phyloP scores from a whole-genome alignment of 768 basidiomycete species.

The Leccinum rimulosum region DNA sequence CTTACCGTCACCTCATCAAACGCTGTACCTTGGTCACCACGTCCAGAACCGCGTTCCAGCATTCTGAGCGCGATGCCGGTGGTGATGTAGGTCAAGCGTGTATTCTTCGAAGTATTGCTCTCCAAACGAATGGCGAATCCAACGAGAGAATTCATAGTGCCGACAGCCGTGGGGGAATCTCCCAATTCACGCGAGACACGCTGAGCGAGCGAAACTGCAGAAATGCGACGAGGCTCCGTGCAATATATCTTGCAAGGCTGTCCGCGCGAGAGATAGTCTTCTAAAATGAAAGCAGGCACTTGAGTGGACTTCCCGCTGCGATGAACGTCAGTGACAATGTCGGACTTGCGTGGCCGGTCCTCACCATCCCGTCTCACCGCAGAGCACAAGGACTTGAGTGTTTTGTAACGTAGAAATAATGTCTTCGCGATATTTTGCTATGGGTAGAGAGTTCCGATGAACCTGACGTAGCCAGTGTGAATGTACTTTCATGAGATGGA shows the following conservation, averaged over 20 bases:
- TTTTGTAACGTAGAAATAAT: conserved; percentile 69
- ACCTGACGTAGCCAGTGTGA: conserved; percentile 37
- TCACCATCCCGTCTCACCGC: conserved; percentile 76
- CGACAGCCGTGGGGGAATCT: conserved; percentile 75
- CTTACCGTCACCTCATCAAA: conserved; percentile 94
- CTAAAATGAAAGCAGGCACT: conserved; percentile 90
- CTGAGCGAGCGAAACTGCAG: conserved; percentile 93
- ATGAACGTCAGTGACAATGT: conserved; percentile 5
- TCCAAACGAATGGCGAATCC: conserved; percentile 96
- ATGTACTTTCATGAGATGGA: background rate
- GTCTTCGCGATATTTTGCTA: conserved; percentile 73
- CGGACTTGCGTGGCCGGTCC: conserved; percentile 39
- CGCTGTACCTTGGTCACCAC: conserved; percentile 67
- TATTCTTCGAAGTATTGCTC: conserved; percentile 77
- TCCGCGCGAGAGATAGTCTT: conserved; percentile 80
- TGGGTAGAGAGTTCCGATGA: conserved; percentile 79
- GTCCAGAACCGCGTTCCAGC: conserved; percentile 83
- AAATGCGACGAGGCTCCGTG: conserved; percentile 94
- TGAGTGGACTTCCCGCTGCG: conserved; percentile 94
- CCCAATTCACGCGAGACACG: conserved; percentile 91
- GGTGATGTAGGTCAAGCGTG: conserved; percentile 81
- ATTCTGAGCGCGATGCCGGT: conserved; percentile 95
- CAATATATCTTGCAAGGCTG: conserved; percentile 87
- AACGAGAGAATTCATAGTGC: conserved; percentile 74
- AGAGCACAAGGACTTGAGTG: conserved; percentile 85